Evolutionary conservation across 257 asterid species (phyloP), one percentile per base, ranked within the genome.

Genomic region (Striga asiatica): DNA sequence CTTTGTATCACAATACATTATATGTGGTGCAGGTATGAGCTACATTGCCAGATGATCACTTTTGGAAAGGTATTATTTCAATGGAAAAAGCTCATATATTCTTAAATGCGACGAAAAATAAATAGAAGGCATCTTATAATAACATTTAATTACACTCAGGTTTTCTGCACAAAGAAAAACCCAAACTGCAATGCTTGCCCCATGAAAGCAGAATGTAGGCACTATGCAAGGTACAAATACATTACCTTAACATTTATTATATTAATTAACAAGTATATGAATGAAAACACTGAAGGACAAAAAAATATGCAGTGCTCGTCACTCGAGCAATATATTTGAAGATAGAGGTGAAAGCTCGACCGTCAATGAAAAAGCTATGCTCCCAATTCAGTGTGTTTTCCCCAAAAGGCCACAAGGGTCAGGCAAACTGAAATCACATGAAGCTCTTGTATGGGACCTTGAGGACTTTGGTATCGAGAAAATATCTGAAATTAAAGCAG

Each of bases 181-280:
- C 75, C 67, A 8, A 59, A 65, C 38, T 70, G 75, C 60, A 27
- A 8, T 34, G 63, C 58, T 5, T 70, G 75, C 24, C 71, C 75
- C 1, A 58, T 70, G 66, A 54, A 49, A 53, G 56, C 7, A 21
- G 67, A 65, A 23, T 64, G 71, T 67, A 60, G 45, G 25, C 54
- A 64, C 48, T 41, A 13, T 14, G 19, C 48, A 16, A 41, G 48
- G n/a, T n/a, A n/a, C n/a, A n/a, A n/a, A n/a, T n/a, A n/a, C n/a
- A n/a, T n/a, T n/a, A n/a, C n/a, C n/a, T n/a, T n/a, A n/a, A n/a
- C 14, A 39, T 5, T 16, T 29, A 3, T 29, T 29, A 5, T 29
- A 29, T 29, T 29, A 29, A 1, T 29, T 29, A 29, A 29, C 5
- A 29, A 29, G 8, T 1, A 29, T 29, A 29, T 29, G n/a, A n/a